Conservation (phyloP, 78 protist species). For the Dictyostelium firmibasis region DNA sequence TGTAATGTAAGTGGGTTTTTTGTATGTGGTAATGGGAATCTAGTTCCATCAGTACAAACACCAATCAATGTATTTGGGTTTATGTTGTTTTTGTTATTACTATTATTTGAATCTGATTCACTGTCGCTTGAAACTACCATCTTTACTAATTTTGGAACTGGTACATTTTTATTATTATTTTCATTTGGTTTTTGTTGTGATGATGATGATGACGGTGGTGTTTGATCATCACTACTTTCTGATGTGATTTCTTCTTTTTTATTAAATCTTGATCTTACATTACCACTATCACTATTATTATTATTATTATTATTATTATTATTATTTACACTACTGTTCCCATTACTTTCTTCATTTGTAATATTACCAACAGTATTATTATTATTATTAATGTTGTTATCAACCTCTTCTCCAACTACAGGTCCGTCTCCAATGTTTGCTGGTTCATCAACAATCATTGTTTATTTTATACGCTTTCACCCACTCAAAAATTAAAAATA, state of each 20-base stretch:
- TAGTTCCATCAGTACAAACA: conserved; percentile 57
- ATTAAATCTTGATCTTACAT: conserved; percentile 1
- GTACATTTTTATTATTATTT: background rate
- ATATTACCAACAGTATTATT: background rate
- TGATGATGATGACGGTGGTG: background rate
- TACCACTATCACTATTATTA: background rate
- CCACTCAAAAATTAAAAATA: background rate
- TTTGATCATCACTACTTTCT: conserved; percentile 9
- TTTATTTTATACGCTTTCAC: background rate
- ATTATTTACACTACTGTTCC: background rate
- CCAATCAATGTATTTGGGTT: conserved; percentile 20
- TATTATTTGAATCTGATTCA: conserved; percentile 11
- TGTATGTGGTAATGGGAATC: conserved; percentile 72
- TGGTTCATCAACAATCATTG: background rate
- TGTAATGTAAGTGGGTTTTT: conserved; percentile 77
- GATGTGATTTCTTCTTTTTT: background rate
- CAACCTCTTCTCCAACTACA: background rate
- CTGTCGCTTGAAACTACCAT: conserved; percentile 42
- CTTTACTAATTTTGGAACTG: conserved; percentile 20
- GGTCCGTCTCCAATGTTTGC: background rate
- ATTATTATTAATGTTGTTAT: background rate
- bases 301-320: background rate
- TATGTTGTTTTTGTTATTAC: background rate
- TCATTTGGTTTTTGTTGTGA: background rate
- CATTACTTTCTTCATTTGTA: background rate